These are phyloP conservation scores for Amniculicola lignicola DNA, from an alignment of 495 filamentous ascomycete species.

Conservation along the genomic window DNA sequence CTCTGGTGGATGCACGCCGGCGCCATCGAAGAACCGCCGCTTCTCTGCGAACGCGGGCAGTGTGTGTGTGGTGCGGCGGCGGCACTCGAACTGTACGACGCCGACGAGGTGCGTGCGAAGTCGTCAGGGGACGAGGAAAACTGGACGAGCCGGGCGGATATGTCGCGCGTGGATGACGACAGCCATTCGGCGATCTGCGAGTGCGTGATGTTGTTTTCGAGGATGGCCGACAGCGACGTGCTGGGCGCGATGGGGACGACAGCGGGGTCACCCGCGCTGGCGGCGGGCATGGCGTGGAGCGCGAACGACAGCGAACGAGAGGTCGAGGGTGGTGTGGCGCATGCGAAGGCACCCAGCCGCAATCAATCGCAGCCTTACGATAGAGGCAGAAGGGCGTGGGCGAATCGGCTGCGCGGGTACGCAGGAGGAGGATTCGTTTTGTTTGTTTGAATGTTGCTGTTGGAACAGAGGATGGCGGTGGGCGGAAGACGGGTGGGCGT, in stretches of 20 bases:
- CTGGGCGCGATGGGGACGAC: neutral
- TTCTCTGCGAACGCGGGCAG: constrained; percentile 4
- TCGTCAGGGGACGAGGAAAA: constrained; percentile 18
- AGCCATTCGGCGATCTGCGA: constrained; percentile 23
- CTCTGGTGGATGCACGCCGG: constrained; percentile 28
- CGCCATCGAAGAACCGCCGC: constrained; percentile 28
- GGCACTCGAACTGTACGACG: constrained; percentile 7
- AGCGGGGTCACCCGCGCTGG: constrained; percentile 13
- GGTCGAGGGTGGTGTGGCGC: constrained; percentile 16
- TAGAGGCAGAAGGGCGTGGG: neutral
- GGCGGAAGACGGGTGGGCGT: constrained; percentile 4
- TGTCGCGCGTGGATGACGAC: constrained; percentile 24
- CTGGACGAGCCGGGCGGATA: constrained; percentile 25
- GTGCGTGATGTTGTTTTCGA: constrained; percentile 20
- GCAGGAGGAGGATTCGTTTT: neutral
- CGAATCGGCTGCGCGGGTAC: neutral
- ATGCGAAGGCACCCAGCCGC: constrained; percentile 19
- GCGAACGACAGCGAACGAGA: too few relatives aligned
- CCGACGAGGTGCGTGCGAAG: constrained; percentile 4
- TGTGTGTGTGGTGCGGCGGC: neutral
- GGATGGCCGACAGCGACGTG: constrained; percentile 11
- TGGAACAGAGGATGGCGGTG: neutral
- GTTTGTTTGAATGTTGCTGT: neutral
- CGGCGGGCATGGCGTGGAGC: constrained; percentile 10
- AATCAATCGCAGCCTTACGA: constrained; percentile 3